Conservation (phyloP, 768 basidiomycete species). For the Tulasnella sp. region DNA sequence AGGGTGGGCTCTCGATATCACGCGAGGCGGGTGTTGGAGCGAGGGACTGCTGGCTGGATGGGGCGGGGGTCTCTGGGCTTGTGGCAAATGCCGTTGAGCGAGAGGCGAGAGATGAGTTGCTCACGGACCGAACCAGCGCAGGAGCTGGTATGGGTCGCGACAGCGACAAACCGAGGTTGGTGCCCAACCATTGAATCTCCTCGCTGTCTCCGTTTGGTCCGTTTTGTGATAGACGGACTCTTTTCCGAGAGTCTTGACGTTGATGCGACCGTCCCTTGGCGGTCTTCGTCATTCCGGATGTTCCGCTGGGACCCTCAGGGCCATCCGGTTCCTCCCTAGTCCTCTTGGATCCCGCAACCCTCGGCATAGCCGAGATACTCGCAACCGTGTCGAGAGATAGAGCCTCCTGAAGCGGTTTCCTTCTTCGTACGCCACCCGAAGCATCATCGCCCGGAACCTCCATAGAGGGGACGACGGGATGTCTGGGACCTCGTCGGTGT, state of each 20-base stretch:
- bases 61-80: not conserved
- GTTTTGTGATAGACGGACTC: not conserved
- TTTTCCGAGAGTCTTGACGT: not conserved
- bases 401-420: not conserved
- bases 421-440: not conserved
- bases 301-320: not conserved
- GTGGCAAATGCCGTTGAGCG: not conserved
- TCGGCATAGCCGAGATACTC: not conserved
- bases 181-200: not conserved
- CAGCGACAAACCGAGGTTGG: not conserved
- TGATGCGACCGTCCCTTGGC: not conserved
- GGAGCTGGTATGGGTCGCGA: not conserved
- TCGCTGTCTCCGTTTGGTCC: not conserved
- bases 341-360: not conserved
- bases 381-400: not conserved
- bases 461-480: not conserved
- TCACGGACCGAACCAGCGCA: not conserved
- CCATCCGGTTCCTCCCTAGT: not conserved
- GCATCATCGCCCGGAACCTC: not conserved
- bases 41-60: not conserved
- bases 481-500: not conserved
- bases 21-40: not conserved
- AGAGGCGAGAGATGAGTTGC: not conserved
- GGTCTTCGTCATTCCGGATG: not conserved
- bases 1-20: not conserved